phyloP scores from a whole-genome alignment of 2,329 filamentous ascomycete genomes.

The Beauveria scarabaeidicola region DNA sequence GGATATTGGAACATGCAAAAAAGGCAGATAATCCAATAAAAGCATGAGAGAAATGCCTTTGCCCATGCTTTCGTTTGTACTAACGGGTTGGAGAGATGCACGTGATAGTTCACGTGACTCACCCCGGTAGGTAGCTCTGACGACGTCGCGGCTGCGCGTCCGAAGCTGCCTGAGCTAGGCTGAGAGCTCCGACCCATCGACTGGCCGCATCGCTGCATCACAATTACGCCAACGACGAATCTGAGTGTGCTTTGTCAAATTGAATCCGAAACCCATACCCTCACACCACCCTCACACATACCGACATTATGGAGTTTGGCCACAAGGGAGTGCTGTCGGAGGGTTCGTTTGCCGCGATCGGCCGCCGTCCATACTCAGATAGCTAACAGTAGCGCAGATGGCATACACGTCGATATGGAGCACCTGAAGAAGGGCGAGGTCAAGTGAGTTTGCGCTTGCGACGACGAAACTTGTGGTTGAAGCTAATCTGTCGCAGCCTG shows the following conservation, averaged over 20 bases:
- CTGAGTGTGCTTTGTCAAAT: neutral
- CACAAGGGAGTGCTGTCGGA: conserved; percentile 54
- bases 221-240: conserved; percentile 3
- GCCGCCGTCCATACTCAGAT: conserved; percentile 12
- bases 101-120: conserved; percentile 8
- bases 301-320: conserved; percentile 50
- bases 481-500: conserved; percentile 51
- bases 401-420: conserved; percentile 98
- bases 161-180: conserved; percentile 13
- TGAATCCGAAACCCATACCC: neutral
- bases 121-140: neutral
- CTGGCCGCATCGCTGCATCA: conserved; percentile 1
- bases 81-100: neutral
- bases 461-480: conserved; percentile 2
- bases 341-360: conserved; percentile 36
- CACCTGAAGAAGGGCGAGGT: conserved; percentile 97
- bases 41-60: neutral
- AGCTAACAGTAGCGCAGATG: conserved; percentile 55
- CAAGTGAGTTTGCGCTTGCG: conserved; percentile 57
- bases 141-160: conserved; percentile 13
- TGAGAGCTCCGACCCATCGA: conserved; percentile 8
- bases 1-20: neutral
- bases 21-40: neutral
- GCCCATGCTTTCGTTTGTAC: neutral
- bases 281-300: neutral